These are phyloP conservation scores for Coemansia sp. DNA, from an alignment of 192 early-diverging fungal species.

Conservation along the genomic window DNA sequence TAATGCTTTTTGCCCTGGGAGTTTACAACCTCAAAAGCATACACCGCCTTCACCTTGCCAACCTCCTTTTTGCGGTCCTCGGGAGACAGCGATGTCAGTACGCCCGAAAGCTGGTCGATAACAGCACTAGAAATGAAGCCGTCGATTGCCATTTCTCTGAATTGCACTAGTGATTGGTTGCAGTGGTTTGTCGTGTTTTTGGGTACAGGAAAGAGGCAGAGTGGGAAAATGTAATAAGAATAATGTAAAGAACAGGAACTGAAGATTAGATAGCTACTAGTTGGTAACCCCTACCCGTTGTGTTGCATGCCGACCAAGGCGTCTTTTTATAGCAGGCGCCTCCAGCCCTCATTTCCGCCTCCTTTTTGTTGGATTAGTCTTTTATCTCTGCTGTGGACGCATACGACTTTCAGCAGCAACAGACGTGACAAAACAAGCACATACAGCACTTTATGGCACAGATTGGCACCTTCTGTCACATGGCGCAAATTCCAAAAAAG, in stretches of 20 bases:
- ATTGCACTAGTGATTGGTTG: neutral
- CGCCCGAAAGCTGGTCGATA: conserved; percentile 44
- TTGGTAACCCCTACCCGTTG: neutral
- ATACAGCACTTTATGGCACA: neutral
- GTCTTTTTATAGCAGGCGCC: too few relatives aligned
- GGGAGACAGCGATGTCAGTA: conserved; percentile 34
- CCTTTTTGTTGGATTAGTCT: too few relatives aligned
- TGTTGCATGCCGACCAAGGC: too few relatives aligned
- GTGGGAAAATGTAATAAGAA: conserved; percentile 5
- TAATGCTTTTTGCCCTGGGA: conserved; percentile 63
- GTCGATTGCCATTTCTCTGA: conserved; percentile 30
- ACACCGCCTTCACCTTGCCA: conserved; percentile 68
- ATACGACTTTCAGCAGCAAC: neutral
- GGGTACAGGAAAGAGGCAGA: neutral
- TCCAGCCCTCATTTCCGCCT: too few relatives aligned
- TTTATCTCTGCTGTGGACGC: too few relatives aligned
- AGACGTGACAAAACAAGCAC: neutral
- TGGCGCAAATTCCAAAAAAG: neutral
- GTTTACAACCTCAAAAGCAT: conserved; percentile 83
- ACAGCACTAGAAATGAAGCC: conserved; percentile 49
- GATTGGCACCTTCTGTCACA: neutral
- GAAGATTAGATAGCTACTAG: neutral
- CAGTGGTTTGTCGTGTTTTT: neutral
- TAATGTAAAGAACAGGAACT: neutral
- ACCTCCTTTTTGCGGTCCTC: conserved; percentile 53